Conservation (phyloP, 2,329 filamentous ascomycete species). For the Plectosphaerella plurivora region DNA sequence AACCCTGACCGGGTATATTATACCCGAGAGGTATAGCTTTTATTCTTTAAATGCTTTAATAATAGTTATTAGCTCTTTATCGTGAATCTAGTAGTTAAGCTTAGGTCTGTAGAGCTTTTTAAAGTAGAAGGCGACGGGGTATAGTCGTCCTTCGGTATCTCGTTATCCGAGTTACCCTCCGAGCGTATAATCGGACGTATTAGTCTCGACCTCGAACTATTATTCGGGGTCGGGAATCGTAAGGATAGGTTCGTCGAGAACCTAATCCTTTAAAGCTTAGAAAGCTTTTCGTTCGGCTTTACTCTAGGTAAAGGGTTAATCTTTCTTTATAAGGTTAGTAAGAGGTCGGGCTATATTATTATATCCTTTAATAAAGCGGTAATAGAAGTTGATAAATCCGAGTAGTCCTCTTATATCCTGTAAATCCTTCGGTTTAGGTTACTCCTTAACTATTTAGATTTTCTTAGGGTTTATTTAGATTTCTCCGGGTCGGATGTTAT, state of each 20-base stretch:
- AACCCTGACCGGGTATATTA: neutral
- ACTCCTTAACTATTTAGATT: neutral
- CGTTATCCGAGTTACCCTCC: too few species aligned
- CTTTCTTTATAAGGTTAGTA: too few species aligned
- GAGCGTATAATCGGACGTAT: too few species aligned
- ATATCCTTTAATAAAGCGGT: neutral
- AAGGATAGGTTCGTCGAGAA: neutral
- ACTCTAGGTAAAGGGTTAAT: too few species aligned
- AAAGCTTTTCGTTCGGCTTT: neutral
- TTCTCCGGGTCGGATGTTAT: neutral
- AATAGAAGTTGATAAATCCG: constrained; percentile 1
- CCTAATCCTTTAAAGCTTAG: neutral
- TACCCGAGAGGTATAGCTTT: neutral
- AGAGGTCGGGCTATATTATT: too few species aligned
- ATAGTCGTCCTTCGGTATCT: too few species aligned
- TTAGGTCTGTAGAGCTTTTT: too few species aligned
- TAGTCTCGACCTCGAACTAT: constrained; percentile 4
- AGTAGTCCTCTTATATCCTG: neutral
- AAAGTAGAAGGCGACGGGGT: too few species aligned
- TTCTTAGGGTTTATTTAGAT: neutral
- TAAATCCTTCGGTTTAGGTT: neutral
- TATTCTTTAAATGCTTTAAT: neutral
- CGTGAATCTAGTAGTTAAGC: too few species aligned
- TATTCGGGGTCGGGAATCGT: neutral
- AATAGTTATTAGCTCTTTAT: constrained; percentile 2